Base-by-base conservation (phyloP, 495 filamentous ascomycete species). In the Saxispiralis lemnorum region DNA sequence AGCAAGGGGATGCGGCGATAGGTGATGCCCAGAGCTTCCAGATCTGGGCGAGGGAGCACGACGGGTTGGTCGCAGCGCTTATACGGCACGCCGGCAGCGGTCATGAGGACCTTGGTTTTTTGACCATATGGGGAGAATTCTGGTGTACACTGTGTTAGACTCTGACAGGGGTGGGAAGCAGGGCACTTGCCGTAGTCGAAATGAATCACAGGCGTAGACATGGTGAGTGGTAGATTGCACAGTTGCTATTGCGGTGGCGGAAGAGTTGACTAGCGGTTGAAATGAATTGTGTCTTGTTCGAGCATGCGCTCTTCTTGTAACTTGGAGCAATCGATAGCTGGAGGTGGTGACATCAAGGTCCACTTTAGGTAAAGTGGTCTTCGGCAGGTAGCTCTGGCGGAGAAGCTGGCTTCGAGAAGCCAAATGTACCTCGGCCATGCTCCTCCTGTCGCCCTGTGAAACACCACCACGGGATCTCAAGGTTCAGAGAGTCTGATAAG, bases 1-100 rank as follows among this genome's bases (percentile, higher is more conserved):
- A 62, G 49, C 14, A 61, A 34, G 6, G 59, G 59, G 36, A 61
- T 59, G 43, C 55, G 56, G 31, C 59, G 59, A 45, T 59, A 59
- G 5, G 55, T 51, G 39, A 61, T 51, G 9, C 52, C 51, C 10
- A 59, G 31, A 2, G 43, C 36, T 34, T 46, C 49, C 36, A 59
- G 55, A 36, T 57, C 47, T 3, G 38, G 35, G 31, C 56, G 48
- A 6, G 54, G 56, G 5, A 59, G 30, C 13, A 57, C 35, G 11
- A 17, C 13, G n/a, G 55, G 51, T 36, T 46, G 54, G 41, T 47
- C 53, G 42, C 34, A 40, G 38, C 38, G 39, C 31, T 45, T 16
- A 40, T 21, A 53, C 2, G 24, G 13, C 4, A 51, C 35, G 35
- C 44, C 44, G 32, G 43, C 35, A 5, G 44, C 39, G 17, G 42